A percentile compares a stretch with the other conserved stretches of the same genome.
Conservation (phyloP, 176 grass and related monocot genomes). For the Cenchrus purpureus region DNA sequence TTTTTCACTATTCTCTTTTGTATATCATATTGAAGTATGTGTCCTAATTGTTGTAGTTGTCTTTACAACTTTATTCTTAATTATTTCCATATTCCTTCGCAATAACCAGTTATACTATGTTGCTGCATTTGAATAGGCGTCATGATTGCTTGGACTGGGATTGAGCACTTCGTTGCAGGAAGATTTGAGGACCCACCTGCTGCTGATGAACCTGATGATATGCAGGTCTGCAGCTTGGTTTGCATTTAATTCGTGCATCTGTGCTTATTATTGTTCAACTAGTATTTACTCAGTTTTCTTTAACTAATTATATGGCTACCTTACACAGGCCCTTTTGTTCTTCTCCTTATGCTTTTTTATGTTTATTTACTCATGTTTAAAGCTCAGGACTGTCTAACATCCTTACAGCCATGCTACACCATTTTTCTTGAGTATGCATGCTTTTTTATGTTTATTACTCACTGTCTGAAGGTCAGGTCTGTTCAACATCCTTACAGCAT, state of each 20-base stretch:
- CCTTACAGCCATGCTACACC: not conserved
- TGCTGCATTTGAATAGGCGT: slow-evolving; percentile 64
- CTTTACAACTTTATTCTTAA: not conserved
- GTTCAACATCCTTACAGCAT: not conserved
- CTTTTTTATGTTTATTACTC: not conserved
- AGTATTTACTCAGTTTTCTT: not conserved
- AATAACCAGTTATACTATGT: slow-evolving; percentile 2
- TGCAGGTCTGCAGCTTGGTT: slow-evolving; percentile 56
- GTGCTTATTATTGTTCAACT: not conserved
- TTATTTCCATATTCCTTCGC: not conserved
- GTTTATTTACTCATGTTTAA: not conserved
- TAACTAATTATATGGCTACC: not conserved
- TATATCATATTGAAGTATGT: slow-evolving; percentile 21
- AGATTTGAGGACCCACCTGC: slow-evolving; percentile 88
- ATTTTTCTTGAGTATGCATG: not conserved
- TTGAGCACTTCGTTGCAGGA: slow-evolving; percentile 83
- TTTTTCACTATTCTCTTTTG: slow-evolving; percentile 24
- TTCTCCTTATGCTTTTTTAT: not conserved
- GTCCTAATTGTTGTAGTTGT: not conserved
- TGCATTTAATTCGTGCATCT: slow-evolving; percentile 2
- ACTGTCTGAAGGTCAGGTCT: not conserved
- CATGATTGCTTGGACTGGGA: slow-evolving; percentile 99
- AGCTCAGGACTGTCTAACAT: not conserved
- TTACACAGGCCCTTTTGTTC: not conserved
- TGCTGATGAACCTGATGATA: slow-evolving; percentile 76